These are phyloP conservation scores for Parathielavia hyrcaniae DNA, from an alignment of 495 filamentous ascomycete genomes.

Conservation along the genomic window DNA sequence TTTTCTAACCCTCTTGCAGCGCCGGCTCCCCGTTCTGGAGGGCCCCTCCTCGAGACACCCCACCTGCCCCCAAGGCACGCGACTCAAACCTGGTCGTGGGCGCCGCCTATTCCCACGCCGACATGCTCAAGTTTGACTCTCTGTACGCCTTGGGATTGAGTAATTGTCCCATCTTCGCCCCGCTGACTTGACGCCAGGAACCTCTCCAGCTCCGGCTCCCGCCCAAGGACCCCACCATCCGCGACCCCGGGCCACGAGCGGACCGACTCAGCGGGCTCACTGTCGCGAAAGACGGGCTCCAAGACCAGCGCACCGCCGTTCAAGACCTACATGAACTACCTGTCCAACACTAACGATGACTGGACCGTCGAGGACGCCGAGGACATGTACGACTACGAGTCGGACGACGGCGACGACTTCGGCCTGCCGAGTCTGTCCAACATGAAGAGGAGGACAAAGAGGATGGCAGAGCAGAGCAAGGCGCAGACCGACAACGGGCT, in stretches of 20 bases:
- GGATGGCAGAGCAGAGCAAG: slow-evolving; percentile 41
- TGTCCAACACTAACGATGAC: slow-evolving; percentile 66
- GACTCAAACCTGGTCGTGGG: slow-evolving; percentile 80
- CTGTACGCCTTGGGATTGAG: slow-evolving; percentile 42
- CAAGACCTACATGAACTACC: slow-evolving; percentile 66
- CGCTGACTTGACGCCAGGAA: slow-evolving; percentile 33
- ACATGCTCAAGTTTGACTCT: slow-evolving; percentile 80
- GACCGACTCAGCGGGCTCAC: slow-evolving; percentile 43
- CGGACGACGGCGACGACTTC: slow-evolving; percentile 85
- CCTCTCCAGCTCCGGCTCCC: slow-evolving; percentile 40
- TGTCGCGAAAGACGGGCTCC: slow-evolving; percentile 49
- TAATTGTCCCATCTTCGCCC: not conserved
- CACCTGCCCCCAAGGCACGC: slow-evolving; percentile 50
- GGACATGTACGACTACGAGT: slow-evolving; percentile 66
- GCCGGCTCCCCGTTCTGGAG: slow-evolving; percentile 89
- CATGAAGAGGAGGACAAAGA: slow-evolving; percentile 66
- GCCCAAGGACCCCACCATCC: slow-evolving; percentile 48
- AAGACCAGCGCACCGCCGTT: slow-evolving; percentile 55
- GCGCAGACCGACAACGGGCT: slow-evolving; percentile 15
- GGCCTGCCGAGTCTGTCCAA: slow-evolving; percentile 84
- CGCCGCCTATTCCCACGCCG: slow-evolving; percentile 92
- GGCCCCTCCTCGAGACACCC: slow-evolving; percentile 47
- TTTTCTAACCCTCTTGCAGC: slow-evolving; percentile 38
- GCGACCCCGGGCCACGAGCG: slow-evolving; percentile 32
- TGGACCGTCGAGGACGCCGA: slow-evolving; percentile 66